A percentile compares a stretch with the other conserved stretches of the same genome.
Evolutionary conservation across 148 eudicot genomes (phyloP).

Genomic region (Chenopodium quinoa): DNA sequence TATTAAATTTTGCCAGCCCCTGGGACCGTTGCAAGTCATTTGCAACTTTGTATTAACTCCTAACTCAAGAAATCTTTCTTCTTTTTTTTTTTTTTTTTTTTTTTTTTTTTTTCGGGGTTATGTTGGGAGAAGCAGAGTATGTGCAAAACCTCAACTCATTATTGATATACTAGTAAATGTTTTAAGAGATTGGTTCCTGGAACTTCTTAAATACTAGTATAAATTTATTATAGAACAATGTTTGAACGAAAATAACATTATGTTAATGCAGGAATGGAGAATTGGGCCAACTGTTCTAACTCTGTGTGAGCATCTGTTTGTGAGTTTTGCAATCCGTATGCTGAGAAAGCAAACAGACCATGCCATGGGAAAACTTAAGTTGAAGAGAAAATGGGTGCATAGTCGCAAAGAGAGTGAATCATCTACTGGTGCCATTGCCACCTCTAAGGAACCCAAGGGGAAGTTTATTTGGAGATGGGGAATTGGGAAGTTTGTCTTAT

Average conservation of each 20-base stretch:
- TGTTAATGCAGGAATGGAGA: constrained; percentile 71
- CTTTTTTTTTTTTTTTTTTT: too few species aligned
- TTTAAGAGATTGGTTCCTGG: background rate
- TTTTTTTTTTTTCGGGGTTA: too few species aligned
- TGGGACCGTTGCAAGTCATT: background rate
- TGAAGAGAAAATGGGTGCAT: constrained; percentile 34
- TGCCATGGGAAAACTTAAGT: constrained; percentile 36
- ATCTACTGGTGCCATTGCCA: constrained; percentile 9
- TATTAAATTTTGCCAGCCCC: too few species aligned
- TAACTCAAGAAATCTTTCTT: background rate
- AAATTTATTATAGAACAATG: background rate
- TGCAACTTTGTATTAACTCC: background rate
- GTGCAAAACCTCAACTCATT: background rate
- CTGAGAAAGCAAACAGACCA: constrained; percentile 68
- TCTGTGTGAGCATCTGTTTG: constrained; percentile 89
- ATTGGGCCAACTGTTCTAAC: constrained; percentile 88
- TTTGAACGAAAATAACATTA: too few species aligned
- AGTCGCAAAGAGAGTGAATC: constrained; percentile 31
- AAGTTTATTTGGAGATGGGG: constrained; percentile 67
- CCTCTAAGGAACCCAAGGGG: constrained; percentile 33
- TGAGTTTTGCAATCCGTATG: constrained; percentile 81
- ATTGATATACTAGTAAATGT: background rate
- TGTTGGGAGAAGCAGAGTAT: background rate
- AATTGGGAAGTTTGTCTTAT: constrained; percentile 70
- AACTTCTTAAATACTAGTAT: background rate